Base-by-base conservation (phyloP, 192 early-diverging fungal genomes). In the Umbelopsis ramanniana region DNA sequence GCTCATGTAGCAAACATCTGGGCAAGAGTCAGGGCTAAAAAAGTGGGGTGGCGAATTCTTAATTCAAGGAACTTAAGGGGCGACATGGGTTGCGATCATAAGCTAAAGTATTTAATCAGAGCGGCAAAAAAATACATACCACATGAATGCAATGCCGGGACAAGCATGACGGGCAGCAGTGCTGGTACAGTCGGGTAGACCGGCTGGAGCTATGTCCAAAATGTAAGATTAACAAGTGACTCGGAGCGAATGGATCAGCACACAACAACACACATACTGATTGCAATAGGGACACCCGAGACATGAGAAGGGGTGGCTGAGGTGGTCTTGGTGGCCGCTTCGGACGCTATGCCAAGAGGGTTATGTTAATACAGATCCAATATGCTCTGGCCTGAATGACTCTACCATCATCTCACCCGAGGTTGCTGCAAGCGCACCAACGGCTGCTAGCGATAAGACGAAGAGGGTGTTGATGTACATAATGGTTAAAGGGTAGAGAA, bases 251-350 rank as follows among this genome's bases (percentile, higher is more conserved):
- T 46, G 46, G 2, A 46, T 46, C 46, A 10, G 17, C 46, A 17
- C 46, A 17, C 17, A 46, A 29, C 6, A 43, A 6, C 17, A 2
- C 29, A 63, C 57, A 3, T 63, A 63, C 57, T 63, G 57, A 63
- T 35, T 2, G 57, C 29, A 19, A 63, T 63, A 37, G 57, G 57
- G 3, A 63, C 57, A 19, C 57, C 57, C 35, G 57, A 63, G 35
- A 63, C 57, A 63, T 63, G 57, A 37, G 57, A 63, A 37, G 57
- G 29, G 33, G 57, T 19, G 19, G 57, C 57, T 29, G 57, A 63
- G 23, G 57, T 63, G 12, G 57, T 63, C 15, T 22, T 17, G 26
- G 57, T 38, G 2, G 57, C 10, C 8, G 3, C 0, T 24, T 63
- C 33, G 2, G 57, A 17, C 37, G 48, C 48, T 50, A 15, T 21